phyloP scores from a whole-genome alignment of 2,329 filamentous ascomycete genomes.

The Aspergillus hortae region DNA sequence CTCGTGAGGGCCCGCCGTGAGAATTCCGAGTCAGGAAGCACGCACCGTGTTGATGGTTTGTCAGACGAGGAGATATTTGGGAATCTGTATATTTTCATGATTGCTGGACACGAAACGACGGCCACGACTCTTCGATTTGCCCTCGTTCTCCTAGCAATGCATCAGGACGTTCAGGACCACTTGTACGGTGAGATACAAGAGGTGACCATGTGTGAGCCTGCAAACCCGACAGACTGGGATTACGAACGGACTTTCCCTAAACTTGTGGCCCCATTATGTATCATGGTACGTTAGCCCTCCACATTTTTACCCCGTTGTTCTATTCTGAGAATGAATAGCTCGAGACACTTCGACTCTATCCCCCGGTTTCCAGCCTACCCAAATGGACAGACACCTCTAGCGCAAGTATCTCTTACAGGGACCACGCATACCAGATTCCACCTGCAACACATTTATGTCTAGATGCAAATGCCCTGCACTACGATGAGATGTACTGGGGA shows the following conservation, averaged over 20 bases:
- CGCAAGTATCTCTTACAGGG: constrained; percentile 10
- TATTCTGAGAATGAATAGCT: constrained; percentile 21
- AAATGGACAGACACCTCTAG: constrained; percentile 15
- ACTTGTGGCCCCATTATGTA: constrained; percentile 24
- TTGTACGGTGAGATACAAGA: constrained; percentile 38
- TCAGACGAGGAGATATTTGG: constrained; percentile 44
- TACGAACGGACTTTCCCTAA: constrained; percentile 39
- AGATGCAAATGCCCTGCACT: constrained; percentile 16
- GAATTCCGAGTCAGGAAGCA: background rate
- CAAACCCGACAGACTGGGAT: constrained; percentile 22
- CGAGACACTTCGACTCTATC: constrained; percentile 44
- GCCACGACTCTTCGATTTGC: constrained; percentile 45
- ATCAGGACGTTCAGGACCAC: constrained; percentile 47
- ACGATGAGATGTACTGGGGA: constrained; percentile 21
- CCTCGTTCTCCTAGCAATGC: constrained; percentile 43
- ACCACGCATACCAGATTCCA: constrained; percentile 13
- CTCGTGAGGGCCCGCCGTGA: constrained; percentile 11
- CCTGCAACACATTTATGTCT: constrained; percentile 14
- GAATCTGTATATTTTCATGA: constrained; percentile 48
- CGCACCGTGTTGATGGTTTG: constrained; percentile 1
- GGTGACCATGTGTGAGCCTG: constrained; percentile 14
- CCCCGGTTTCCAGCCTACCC: constrained; percentile 25
- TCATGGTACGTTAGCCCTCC: constrained; percentile 14
- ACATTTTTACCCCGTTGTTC: background rate
- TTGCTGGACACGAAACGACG: constrained; percentile 53